Base-by-base conservation (phyloP, 805 yeast genomes). In the Starmera amethionina region DNA sequence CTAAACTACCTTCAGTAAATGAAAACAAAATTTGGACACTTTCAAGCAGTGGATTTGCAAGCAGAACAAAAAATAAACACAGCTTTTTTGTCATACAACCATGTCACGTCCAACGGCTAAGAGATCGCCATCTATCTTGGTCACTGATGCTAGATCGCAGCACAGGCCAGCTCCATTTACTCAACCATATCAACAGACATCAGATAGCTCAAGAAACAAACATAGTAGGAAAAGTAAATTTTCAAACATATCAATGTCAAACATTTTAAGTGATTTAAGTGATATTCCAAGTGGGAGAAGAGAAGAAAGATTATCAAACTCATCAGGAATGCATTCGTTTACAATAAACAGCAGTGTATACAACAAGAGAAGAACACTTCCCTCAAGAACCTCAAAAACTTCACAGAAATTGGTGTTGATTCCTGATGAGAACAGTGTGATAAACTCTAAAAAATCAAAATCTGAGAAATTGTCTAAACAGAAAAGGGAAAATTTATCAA, bases 51-150 rank as follows among this genome's bases (percentile, higher is more conserved):
- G 18, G 18, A 16, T 16, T 16, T 16, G 18, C 18, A 16, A 16
- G 4, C 18, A 16, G 18, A 16, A 16, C 18, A 16, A 16, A 16
- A 16, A 16, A 16, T 16, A 16, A 25, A 18, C n/a, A 16, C 40
- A 10, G 18, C 32, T 8, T 27, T 10, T 4, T 10, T 10, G 27
- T 22, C 27, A 7, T 22, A 18, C 29, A 8, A 35, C 8, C 5
- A 51, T 48, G 52, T 40, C 54, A 27, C 64, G 70, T 42, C 80
- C 83, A 4, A 79, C 84, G 6, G 86, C 95, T 12, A 85, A 84
- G 51, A 64, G 97, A 51, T 85, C 96, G 28, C 97, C 97, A 10
- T 85, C 96, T 2, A 89, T 89, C 54, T 69, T 89, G 42, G 97
- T 89, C 32, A 90, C 97, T 0, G 97, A 89, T 62, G 77, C 85